Evolutionary conservation across 1,284 basidiomycete genomes (phyloP).

Genomic region (Coniferiporia weirii): DNA sequence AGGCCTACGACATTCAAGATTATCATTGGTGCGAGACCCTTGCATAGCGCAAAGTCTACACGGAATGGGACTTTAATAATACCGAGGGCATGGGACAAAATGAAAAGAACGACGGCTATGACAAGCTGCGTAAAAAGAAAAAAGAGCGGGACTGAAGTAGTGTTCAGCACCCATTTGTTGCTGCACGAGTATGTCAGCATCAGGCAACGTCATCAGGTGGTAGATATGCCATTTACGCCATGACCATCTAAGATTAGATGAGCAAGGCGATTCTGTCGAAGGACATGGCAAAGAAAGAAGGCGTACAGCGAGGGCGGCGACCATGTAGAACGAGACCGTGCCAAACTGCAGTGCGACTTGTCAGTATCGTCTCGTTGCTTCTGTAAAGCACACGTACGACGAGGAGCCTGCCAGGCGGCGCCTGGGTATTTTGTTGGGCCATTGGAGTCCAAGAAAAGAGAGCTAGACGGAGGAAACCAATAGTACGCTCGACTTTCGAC

Average conservation of each 20-base stretch:
- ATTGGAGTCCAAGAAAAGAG: conserved; percentile 3
- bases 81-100: conserved; percentile 54
- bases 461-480: background rate
- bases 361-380: conserved; percentile 4
- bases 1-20: conserved; percentile 73
- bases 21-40: conserved; percentile 70
- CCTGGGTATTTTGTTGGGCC: conserved; percentile 19
- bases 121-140: conserved; percentile 78
- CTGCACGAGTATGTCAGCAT: conserved; percentile 32
- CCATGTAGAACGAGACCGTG: conserved; percentile 72
- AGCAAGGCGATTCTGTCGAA: background rate
- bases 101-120: conserved; percentile 74
- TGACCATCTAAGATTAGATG: conserved; percentile 58
- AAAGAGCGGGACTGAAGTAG: conserved; percentile 69
- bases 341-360: conserved; percentile 38
- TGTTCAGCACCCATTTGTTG: conserved; percentile 77
- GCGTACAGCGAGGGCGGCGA: conserved; percentile 78
- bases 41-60: conserved; percentile 57
- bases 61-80: conserved; percentile 56
- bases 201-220: conserved; percentile 17
- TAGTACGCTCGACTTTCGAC: too few species aligned
- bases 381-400: conserved; percentile 20
- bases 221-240: conserved; percentile 49
- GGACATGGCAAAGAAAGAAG: background rate
- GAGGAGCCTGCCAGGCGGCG: conserved; percentile 19